Evolutionary conservation across 164 flowering plant genomes (phyloP).

Genomic region (Dillenia turbinata): DNA sequence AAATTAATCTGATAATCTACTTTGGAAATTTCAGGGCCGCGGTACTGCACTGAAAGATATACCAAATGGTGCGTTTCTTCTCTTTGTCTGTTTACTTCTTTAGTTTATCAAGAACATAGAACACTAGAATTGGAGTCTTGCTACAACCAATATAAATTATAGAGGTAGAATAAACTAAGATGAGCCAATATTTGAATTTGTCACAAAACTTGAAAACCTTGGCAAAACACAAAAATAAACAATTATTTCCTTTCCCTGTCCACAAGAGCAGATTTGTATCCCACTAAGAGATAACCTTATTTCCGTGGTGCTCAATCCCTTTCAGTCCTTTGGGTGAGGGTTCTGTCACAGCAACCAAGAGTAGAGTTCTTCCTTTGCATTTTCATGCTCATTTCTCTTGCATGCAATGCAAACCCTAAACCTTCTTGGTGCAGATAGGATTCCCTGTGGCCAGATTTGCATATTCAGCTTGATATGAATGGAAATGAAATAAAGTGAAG

Average conservation of each 20-base stretch:
- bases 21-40: slow-evolving; percentile 57
- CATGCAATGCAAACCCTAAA: slow-evolving; percentile 42
- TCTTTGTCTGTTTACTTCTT: background rate
- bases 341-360: slow-evolving; percentile 55
- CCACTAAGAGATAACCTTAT: slow-evolving; percentile 14
- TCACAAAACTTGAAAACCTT: no score
- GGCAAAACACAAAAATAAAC: no score
- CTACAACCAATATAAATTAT: no score
- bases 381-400: slow-evolving; percentile 54
- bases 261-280: no score
- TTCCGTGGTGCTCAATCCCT: slow-evolving; percentile 44
- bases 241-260: no score
- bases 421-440: slow-evolving; percentile 42
- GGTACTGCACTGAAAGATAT: slow-evolving; percentile 87
- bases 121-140: no score
- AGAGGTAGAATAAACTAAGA: no score
- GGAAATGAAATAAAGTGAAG: no score
- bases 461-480: slow-evolving; percentile 43
- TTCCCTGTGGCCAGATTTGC: slow-evolving; percentile 52
- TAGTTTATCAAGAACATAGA: no score
- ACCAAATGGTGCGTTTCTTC: slow-evolving; percentile 57
- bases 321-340: slow-evolving; percentile 38
- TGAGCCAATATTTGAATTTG: no score
- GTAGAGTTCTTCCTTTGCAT: slow-evolving; percentile 54
- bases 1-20: slow-evolving; percentile 1